A percentile compares a stretch with the other conserved stretches of the same genome.
phyloP scores from a whole-genome alignment of 805 yeast species.

The Monosporozyma unispora region DNA sequence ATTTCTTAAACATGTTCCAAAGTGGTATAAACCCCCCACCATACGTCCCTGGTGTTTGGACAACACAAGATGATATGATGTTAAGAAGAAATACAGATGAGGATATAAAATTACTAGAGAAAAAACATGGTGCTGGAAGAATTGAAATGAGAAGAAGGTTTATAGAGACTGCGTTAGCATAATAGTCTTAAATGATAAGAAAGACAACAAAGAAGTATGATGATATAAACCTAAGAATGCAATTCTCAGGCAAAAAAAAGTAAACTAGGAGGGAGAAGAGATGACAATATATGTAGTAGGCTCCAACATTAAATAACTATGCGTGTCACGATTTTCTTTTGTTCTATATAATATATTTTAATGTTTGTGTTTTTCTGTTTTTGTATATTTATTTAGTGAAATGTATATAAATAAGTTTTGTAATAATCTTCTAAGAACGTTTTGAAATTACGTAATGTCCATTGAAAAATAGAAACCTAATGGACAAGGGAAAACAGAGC shows the following conservation, averaged over 20 bases:
- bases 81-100: slow-evolving; percentile 30
- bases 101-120: slow-evolving; percentile 27
- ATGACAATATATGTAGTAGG: neutral
- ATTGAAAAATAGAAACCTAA: too few relatives aligned
- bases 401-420: neutral
- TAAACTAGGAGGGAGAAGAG: neutral
- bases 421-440: neutral
- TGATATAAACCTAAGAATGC: neutral
- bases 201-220: neutral
- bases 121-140: slow-evolving; percentile 35
- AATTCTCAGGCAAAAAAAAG: too few relatives aligned
- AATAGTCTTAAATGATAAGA: neutral
- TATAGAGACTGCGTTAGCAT: slow-evolving; percentile 10
- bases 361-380: neutral
- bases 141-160: slow-evolving; percentile 36
- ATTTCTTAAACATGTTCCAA: slow-evolving; percentile 34
- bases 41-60: slow-evolving; percentile 39
- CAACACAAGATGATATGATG: slow-evolving; percentile 35
- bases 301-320: too few relatives aligned
- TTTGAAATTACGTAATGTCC: neutral
- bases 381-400: neutral
- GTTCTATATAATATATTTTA: too few relatives aligned
- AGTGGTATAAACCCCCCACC: slow-evolving; percentile 36
- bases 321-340: too few relatives aligned
- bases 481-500: too few relatives aligned